Base-by-base conservation (phyloP, 2,329 filamentous ascomycete genomes). In the Neurospora sp. region DNA sequence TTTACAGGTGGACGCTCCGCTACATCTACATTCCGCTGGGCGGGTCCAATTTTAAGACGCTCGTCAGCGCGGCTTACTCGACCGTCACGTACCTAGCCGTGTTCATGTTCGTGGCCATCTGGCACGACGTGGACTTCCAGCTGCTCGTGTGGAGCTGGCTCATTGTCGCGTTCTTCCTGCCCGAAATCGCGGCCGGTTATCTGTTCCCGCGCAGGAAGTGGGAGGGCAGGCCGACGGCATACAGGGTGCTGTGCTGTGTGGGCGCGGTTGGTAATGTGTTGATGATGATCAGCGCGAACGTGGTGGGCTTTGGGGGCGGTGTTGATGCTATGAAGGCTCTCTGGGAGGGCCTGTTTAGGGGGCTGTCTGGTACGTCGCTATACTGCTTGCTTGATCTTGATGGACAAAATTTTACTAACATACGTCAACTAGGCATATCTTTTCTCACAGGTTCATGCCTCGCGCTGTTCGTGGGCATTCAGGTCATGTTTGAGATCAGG, bases 91-190 rank as follows among this genome's bases (percentile, higher is more conserved):
- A 93, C 78, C 83, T 96, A 2, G 82, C 90, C 4, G 92, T 97
- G 39, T 99, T 99, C 78, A 97, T 93, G 0, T 99, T 99, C 76
- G 96, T 99, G 33, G 96, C 96, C 0, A 84, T 99, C 38, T 99
- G 96, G 96, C 96, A 99, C 81, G 96, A 99, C 76, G 97, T 99
- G 77, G 91, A 97, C 81, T 86, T 98, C 38, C 88, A 91, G 10
- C 84, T 99, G 46, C 85, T 99, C 39, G 91, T 97, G 79, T 99
- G 96, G 96, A 95, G 96, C 38, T 99, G 96, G 96, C 85, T 99
- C 46, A 89, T 99, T 73, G 94, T 96, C 0, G 82, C 98, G 33
- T 99, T 99, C 81, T 93, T 99, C 79, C 79, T 97, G 7, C 96
- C 96, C 0, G 96, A 99, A 82, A 87, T 95, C 75, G 82, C 91